Percentiles rank a stretch among this genome's conserved stretches.
Evolutionary conservation across 2,329 filamentous ascomycete species (phyloP).

Genomic region (Talaromyces atroroseus): DNA sequence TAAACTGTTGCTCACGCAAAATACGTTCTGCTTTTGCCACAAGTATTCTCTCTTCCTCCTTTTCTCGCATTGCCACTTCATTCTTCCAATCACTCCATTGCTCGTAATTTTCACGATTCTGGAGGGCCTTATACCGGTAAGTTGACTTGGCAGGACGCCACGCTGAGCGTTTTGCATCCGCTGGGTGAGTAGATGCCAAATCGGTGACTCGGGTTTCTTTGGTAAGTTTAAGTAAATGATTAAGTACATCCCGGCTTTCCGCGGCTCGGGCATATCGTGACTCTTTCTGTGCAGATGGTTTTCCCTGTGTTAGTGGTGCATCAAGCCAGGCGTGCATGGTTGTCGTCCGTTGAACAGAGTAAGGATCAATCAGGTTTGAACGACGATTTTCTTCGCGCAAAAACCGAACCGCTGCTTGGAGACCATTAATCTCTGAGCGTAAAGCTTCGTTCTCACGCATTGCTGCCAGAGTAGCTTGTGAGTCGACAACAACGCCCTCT

Average conservation of each 20-base stretch:
- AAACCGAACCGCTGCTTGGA: slow-evolving; percentile 44
- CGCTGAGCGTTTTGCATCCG: slow-evolving; percentile 23
- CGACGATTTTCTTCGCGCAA: slow-evolving; percentile 42
- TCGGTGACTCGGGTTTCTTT: slow-evolving; percentile 37
- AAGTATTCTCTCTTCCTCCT: slow-evolving; percentile 32
- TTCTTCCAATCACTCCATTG: slow-evolving; percentile 42
- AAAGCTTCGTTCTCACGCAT: slow-evolving; percentile 41
- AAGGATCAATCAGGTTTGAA: slow-evolving; percentile 36
- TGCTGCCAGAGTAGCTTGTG: slow-evolving; percentile 33
- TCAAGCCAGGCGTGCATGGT: slow-evolving; percentile 42
- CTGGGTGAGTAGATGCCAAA: slow-evolving; percentile 31
- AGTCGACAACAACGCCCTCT: slow-evolving; percentile 36
- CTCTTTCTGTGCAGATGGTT: slow-evolving; percentile 24
- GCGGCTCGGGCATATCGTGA: slow-evolving; percentile 31
- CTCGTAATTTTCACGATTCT: slow-evolving; percentile 42
- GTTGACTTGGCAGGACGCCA: slow-evolving; percentile 42
- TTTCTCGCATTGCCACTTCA: slow-evolving; percentile 34
- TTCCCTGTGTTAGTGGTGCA: slow-evolving; percentile 31
- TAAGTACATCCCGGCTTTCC: slow-evolving; percentile 40
- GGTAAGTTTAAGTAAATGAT: slow-evolving; percentile 38
- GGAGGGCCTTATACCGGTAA: slow-evolving; percentile 39
- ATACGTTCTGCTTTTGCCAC: slow-evolving; percentile 29
- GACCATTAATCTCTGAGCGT: slow-evolving; percentile 37
- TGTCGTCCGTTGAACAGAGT: slow-evolving; percentile 36
- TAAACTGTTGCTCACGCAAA: slow-evolving; percentile 23